Evolutionary conservation across 2,329 filamentous ascomycete species (phyloP).

Genomic region (Fusarium devonianum): DNA sequence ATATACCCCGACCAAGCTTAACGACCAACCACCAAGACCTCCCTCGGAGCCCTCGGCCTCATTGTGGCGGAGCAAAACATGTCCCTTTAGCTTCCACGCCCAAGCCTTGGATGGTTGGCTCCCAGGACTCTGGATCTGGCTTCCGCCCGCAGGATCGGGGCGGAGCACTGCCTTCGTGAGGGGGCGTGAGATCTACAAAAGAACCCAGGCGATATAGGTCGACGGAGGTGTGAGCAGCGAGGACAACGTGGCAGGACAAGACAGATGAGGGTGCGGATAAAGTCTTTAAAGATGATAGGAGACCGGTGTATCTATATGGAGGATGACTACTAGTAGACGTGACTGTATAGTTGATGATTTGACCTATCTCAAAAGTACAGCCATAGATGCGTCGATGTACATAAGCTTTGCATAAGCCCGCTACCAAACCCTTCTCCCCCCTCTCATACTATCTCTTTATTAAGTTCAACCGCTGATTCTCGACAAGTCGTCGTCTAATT

Average conservation of each 20-base stretch:
- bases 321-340: too few species aligned
- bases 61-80: slow-evolving; percentile 23
- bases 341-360: too few species aligned
- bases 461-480: slow-evolving; percentile 3
- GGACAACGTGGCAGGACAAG: neutral
- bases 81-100: neutral
- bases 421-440: slow-evolving; percentile 7
- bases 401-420: slow-evolving; percentile 5
- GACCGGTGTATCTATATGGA: too few species aligned
- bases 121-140: slow-evolving; percentile 4
- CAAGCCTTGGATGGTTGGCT: slow-evolving; percentile 17
- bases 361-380: neutral
- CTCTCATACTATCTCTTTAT: slow-evolving; percentile 2
- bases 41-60: slow-evolving; percentile 1
- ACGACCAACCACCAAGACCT: neutral
- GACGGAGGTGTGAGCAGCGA: neutral
- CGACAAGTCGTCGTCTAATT: slow-evolving; percentile 32
- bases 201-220: neutral
- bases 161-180: slow-evolving; percentile 13
- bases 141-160: slow-evolving; percentile 22
- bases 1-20: slow-evolving; percentile 16
- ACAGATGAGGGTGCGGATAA: neutral
- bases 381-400: slow-evolving; percentile 19
- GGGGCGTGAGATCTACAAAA: slow-evolving; percentile 10
- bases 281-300: neutral